Evolutionary conservation across 768 basidiomycete genomes (phyloP).

Genomic region (Pleurotus cornucopiae): DNA sequence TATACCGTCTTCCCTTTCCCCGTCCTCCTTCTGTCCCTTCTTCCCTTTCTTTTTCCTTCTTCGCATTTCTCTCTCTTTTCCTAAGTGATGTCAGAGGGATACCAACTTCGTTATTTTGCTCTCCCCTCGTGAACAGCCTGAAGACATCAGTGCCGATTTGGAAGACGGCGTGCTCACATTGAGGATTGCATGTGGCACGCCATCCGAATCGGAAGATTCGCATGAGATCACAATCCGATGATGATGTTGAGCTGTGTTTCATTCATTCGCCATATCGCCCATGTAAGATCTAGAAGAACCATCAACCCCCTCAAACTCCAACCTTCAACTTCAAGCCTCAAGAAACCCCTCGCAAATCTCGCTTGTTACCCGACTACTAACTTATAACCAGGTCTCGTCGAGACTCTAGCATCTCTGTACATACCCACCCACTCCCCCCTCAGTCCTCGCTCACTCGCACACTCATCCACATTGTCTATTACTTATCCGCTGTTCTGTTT

Average conservation of each 20-base stretch:
- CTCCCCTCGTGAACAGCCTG: constrained; percentile 26
- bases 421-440: too few relatives aligned
- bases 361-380: too few relatives aligned
- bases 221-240: constrained; percentile 49
- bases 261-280: not conserved
- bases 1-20: constrained; percentile 11
- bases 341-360: too few relatives aligned
- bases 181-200: constrained; percentile 46
- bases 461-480: too few relatives aligned
- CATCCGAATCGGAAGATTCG: constrained; percentile 38
- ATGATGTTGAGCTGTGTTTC: constrained; percentile 19
- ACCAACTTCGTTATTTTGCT: constrained; percentile 16
- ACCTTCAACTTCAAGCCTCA: too few relatives aligned
- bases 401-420: too few relatives aligned
- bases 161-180: constrained; percentile 59
- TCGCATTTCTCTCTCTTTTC: constrained; percentile 6
- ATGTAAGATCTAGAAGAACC: not conserved
- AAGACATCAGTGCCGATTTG: constrained; percentile 51
- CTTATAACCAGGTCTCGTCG: too few relatives aligned
- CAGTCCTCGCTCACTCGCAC: too few relatives aligned
- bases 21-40: constrained; percentile 11
- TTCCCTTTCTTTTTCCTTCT: constrained; percentile 10
- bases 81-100: constrained; percentile 14
- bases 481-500: too few relatives aligned
- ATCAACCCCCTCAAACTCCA: too few relatives aligned